These are phyloP conservation scores for Leccinum pellstonianum DNA, from an alignment of 768 basidiomycete genomes.

Conservation along the genomic window DNA sequence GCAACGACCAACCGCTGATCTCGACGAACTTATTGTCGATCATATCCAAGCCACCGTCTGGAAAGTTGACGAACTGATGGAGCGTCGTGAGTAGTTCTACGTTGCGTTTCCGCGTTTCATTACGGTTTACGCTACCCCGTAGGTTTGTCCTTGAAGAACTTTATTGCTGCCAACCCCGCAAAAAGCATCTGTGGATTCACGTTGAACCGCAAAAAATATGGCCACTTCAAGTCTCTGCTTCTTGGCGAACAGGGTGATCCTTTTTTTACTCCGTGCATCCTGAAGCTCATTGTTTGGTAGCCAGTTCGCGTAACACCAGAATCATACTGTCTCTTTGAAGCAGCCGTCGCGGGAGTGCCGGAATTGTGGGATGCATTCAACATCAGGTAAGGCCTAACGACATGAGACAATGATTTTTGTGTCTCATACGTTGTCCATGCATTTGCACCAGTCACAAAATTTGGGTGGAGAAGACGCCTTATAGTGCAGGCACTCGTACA, in stretches of 20 bases:
- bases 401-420: neutral
- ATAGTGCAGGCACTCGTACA: slow-evolving; percentile 67
- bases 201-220: slow-evolving; percentile 83
- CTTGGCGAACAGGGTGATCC: slow-evolving; percentile 85
- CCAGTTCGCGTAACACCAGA: slow-evolving; percentile 85
- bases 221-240: slow-evolving; percentile 91
- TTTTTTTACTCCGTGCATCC: neutral
- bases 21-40: slow-evolving; percentile 96
- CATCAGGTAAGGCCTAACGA: slow-evolving; percentile 53
- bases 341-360: slow-evolving; percentile 85
- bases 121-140: neutral
- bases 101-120: neutral
- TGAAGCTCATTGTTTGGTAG: slow-evolving; percentile 37
- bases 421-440: slow-evolving; percentile 41
- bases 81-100: slow-evolving; percentile 69
- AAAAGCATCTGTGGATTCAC: slow-evolving; percentile 96
- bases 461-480: slow-evolving; percentile 74
- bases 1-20: slow-evolving; percentile 50
- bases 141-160: slow-evolving; percentile 89
- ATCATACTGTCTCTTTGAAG: slow-evolving; percentile 88
- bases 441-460: slow-evolving; percentile 77
- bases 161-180: slow-evolving; percentile 88
- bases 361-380: slow-evolving; percentile 98
- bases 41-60: slow-evolving; percentile 93
- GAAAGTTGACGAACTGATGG: slow-evolving; percentile 91